Percentiles rank a stretch among this genome's conserved stretches.
These are phyloP conservation scores for Puccinia coronata DNA, from an alignment of 1,284 basidiomycete genomes.

Conservation along the genomic window DNA sequence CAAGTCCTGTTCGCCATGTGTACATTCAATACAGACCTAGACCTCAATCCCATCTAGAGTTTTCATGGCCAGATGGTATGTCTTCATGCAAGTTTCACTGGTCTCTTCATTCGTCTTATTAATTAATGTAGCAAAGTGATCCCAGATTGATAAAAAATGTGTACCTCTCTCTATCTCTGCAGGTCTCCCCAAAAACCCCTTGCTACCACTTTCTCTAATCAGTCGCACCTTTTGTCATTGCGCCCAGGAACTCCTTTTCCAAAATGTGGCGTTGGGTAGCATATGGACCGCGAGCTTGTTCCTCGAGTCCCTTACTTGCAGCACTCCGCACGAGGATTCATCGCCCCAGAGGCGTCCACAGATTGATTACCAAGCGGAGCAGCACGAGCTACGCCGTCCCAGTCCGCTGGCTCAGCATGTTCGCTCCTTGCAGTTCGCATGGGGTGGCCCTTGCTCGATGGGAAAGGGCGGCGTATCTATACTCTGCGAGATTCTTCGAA, in stretches of 20 bases:
- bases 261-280: not conserved
- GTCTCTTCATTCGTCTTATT: too few relatives aligned
- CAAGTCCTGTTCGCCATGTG: not conserved
- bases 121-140: too few relatives aligned
- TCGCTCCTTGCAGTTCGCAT: slow-evolving; percentile 10
- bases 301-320: not conserved
- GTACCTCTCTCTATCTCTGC: too few relatives aligned
- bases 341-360: not conserved
- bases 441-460: slow-evolving; percentile 10
- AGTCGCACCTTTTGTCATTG: slow-evolving; percentile 13
- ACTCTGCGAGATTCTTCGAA: too few relatives aligned
- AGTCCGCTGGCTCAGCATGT: not conserved
- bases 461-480: too few relatives aligned
- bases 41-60: too few relatives aligned
- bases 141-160: too few relatives aligned
- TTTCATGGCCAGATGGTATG: too few relatives aligned
- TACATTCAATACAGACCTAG: too few relatives aligned
- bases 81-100: too few relatives aligned
- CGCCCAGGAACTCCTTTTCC: slow-evolving; percentile 5
- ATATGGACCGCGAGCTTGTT: slow-evolving; percentile 6
- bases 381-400: too few relatives aligned
- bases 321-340: not conserved
- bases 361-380: too few relatives aligned
- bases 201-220: slow-evolving; percentile 4
- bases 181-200: slow-evolving; percentile 3